Conservation (phyloP, 345 rosid species). For the Moricandia arvensis region DNA sequence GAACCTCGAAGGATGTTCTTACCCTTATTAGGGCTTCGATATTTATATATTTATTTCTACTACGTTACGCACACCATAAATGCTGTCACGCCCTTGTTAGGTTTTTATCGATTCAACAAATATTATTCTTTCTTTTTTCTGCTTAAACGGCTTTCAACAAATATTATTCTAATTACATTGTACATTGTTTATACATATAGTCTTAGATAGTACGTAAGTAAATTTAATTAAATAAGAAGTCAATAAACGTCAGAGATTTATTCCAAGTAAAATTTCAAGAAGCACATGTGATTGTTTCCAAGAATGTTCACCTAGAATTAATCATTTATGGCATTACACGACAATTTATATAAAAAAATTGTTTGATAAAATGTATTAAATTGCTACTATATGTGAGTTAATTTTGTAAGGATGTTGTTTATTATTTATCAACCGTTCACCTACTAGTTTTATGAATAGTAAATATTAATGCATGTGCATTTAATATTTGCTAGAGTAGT, state of each 20-base stretch:
- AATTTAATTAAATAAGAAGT: slow-evolving; percentile 13
- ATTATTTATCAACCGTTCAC: no score
- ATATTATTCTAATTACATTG: slow-evolving; percentile 4
- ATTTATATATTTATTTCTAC: neutral
- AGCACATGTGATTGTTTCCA: slow-evolving; percentile 36
- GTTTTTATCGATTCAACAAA: slow-evolving; percentile 12
- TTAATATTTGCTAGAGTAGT: neutral
- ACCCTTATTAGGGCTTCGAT: neutral
- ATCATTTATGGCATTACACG: slow-evolving; percentile 24
- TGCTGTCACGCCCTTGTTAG: slow-evolving; percentile 23
- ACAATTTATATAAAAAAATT: neutral
- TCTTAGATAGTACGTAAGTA: neutral
- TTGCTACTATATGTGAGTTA: neutral
- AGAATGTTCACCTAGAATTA: slow-evolving; percentile 31
- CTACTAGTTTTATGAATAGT: neutral
- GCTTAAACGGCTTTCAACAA: no score
- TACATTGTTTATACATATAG: slow-evolving; percentile 6
- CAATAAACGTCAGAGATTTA: slow-evolving; percentile 11
- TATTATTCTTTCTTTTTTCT: no score
- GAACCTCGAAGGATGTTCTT: no score
- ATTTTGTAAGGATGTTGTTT: neutral
- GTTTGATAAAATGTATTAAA: neutral
- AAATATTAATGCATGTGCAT: slow-evolving; percentile 18
- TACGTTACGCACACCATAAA: slow-evolving; percentile 30
- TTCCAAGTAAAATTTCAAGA: slow-evolving; percentile 10